Percentiles rank a stretch among this genome's conserved stretches.
Evolutionary conservation across 2,329 filamentous ascomycete species (phyloP).

Genomic region (Eutypa lata): DNA sequence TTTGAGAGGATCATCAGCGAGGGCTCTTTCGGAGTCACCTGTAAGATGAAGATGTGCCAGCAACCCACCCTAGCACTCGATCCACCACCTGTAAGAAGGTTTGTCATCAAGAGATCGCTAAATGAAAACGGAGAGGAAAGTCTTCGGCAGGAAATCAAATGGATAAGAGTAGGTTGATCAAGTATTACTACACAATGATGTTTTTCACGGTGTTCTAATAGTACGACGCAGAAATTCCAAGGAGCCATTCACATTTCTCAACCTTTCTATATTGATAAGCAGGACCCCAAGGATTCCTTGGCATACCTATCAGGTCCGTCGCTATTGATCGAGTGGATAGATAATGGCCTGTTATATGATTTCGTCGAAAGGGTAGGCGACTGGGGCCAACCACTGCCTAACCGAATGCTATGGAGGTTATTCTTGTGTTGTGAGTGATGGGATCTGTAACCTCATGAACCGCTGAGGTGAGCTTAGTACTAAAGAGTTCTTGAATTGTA

Average conservation of each 20-base stretch:
- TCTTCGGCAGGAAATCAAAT: constrained; percentile 7
- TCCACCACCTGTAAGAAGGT: constrained; percentile 2
- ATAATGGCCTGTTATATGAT: constrained; percentile 12
- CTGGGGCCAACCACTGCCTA: constrained; percentile 13
- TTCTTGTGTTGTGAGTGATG: constrained; percentile 16
- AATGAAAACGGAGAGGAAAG: constrained; percentile 2
- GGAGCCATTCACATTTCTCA: constrained; percentile 15
- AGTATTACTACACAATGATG: not conserved
- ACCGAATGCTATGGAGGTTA: constrained; percentile 20
- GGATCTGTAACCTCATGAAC: no score
- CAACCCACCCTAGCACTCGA: not conserved
- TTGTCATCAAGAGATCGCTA: constrained; percentile 15
- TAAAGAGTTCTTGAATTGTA: not conserved
- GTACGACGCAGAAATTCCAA: constrained; percentile 8
- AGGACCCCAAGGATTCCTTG: not conserved
- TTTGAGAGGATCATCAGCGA: constrained; percentile 11
- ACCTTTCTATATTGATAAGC: constrained; percentile 5
- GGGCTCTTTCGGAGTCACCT: constrained; percentile 12
- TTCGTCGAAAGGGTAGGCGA: constrained; percentile 9
- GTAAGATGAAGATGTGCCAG: constrained; percentile 11
- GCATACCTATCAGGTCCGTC: constrained; percentile 6
- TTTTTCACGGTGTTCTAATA: constrained; percentile 1
- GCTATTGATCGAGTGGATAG: constrained; percentile 19
- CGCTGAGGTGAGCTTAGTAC: no score
- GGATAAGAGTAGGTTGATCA: constrained; percentile 9